Conservation (phyloP, 2,329 filamentous ascomycete species). For the Fusarium drepaniforme region DNA sequence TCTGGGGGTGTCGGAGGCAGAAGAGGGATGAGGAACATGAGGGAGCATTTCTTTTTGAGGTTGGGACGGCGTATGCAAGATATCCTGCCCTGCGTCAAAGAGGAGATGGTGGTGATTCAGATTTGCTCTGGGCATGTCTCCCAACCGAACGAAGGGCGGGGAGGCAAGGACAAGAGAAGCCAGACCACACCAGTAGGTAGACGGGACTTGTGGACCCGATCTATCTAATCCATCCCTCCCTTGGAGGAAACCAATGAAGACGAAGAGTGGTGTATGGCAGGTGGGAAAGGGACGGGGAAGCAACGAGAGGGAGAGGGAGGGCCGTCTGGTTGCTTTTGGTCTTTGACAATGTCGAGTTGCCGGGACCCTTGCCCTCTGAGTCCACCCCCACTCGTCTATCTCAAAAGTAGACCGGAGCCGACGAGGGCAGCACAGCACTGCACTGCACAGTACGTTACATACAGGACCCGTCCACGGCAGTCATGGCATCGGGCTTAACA, state of each 20-base stretch:
- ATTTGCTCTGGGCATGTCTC: constrained; percentile 29
- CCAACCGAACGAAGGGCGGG: constrained; percentile 33
- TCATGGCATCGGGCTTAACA: constrained; percentile 29
- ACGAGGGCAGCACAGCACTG: constrained; percentile 22
- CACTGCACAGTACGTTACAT: constrained; percentile 22
- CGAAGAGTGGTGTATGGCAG: constrained; percentile 12
- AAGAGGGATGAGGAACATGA: constrained; percentile 44
- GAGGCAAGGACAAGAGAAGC: constrained; percentile 37
- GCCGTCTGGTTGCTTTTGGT: constrained; percentile 43
- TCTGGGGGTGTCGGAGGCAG: constrained; percentile 40
- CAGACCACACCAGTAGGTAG: constrained; percentile 30
- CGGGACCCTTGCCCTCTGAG: constrained; percentile 41
- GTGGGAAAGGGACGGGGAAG: constrained; percentile 28
- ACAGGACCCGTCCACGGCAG: constrained; percentile 29
- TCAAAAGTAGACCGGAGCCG: constrained; percentile 32
- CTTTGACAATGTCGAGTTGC: constrained; percentile 39
- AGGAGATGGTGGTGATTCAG: constrained; percentile 42
- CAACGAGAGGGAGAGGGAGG: constrained; percentile 28
- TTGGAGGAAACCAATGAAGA: constrained; percentile 26
- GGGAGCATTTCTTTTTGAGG: constrained; percentile 51
- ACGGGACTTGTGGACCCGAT: constrained; percentile 37
- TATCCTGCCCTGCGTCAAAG: constrained; percentile 47
- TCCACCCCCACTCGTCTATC: constrained; percentile 43
- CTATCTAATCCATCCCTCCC: constrained; percentile 42
- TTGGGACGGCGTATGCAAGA: constrained; percentile 48